Percentiles rank a stretch among this genome's conserved stretches.
Conservation (phyloP, 345 rosid genomes). For the Litchi chinensis region DNA sequence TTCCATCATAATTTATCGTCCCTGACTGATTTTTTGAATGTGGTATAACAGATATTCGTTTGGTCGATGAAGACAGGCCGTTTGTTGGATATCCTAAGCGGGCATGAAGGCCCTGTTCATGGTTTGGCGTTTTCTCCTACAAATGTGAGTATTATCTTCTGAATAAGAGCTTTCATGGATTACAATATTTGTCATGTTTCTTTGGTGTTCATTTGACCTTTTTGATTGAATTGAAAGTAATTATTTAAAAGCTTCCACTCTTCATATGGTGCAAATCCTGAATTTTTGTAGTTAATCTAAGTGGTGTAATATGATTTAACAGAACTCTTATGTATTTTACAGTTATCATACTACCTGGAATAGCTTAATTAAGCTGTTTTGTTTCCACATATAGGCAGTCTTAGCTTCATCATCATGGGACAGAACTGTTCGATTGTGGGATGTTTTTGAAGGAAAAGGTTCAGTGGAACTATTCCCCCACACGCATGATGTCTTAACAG, state of each 20-base stretch:
- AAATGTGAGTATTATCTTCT: constrained; percentile 56
- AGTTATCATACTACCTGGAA: constrained; percentile 16
- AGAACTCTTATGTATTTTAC: neutral
- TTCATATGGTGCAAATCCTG: neutral
- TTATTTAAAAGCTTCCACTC: neutral
- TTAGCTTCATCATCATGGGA: constrained; percentile 99
- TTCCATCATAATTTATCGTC: neutral
- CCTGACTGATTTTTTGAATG: constrained; percentile 21
- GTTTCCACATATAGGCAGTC: constrained; percentile 44
- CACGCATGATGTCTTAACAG: constrained; percentile 88
- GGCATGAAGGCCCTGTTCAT: constrained; percentile 99
- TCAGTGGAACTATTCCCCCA: constrained; percentile 84
- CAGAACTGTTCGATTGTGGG: constrained; percentile 89
- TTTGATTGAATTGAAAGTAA: too few relatives aligned
- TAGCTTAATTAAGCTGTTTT: constrained; percentile 3
- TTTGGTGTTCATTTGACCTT: constrained; percentile 7
- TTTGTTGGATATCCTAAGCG: constrained; percentile 85
- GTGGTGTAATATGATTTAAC: neutral
- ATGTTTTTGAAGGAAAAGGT: constrained; percentile 92
- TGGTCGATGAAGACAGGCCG: constrained; percentile 99
- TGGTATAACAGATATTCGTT: constrained; percentile 70
- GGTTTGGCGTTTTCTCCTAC: constrained; percentile 88
- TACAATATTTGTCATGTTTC: neutral
- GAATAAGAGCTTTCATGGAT: neutral
- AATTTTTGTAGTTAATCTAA: neutral